Evolutionary conservation across 2,329 filamentous ascomycete genomes (phyloP), one percentile per base, ranked within the genome.

Genomic region (Claviceps sp.): DNA sequence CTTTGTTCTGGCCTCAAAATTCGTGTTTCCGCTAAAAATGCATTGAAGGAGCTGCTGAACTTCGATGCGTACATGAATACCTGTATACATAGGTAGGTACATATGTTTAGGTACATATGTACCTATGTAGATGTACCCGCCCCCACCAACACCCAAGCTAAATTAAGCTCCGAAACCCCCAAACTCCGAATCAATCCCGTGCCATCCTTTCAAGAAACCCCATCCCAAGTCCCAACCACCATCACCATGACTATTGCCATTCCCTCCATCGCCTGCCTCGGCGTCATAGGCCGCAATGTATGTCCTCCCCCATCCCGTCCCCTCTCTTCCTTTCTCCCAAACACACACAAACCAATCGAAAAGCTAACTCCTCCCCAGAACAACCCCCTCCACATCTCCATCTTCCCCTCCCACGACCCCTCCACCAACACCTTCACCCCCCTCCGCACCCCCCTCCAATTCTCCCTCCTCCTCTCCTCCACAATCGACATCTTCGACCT

Each of bases 401-500:
- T 95, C 64, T 95, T 96, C 69, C 86, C 88, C 49, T 85, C 83
- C 46, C 79, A 86, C 73, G 74, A 78, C 62, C 70, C 76, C 47
- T 58, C 75, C 50, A 75, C 74, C 58, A 71, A 75, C 67, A 71
- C 69, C 51, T 71, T 73, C 59, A 62, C 68, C 7, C 78, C 79
- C 38, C 71, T 85, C 57, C 82, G 84, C 60, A 85, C 83, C 17
- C 76, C 81, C n/a, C 79, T 97, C 11, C 88, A 95, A 65, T 96
- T 93, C 73, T 88, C 86, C 38, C 89, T 97, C 61, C 79, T 96
- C 47, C 81, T 97, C 55, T 93, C 89, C 58, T 86, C 85, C 53
- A 93, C 87, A 53, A 85, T 98, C 58, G 93, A 98, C 69, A 83
- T 97, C 57, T 96, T 98, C 68, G 88, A 93, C 61, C 80, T 90